Evolutionary conservation across 768 basidiomycete genomes (phyloP), one percentile per base, ranked within the genome.

Genomic region (Scleroderma citrinum): DNA sequence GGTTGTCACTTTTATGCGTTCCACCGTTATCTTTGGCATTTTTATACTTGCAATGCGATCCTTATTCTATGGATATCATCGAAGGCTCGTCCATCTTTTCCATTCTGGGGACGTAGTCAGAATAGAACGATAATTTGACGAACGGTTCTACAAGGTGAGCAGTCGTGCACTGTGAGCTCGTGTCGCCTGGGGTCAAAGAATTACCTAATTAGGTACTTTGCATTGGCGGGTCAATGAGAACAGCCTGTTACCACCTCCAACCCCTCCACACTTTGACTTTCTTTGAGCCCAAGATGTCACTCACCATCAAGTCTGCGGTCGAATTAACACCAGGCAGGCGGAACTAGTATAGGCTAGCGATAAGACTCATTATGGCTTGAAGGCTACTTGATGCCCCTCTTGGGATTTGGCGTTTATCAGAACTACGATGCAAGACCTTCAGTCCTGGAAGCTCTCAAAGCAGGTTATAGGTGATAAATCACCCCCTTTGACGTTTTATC

Each of bases 341-440:
- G 54, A 54, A 53, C 26, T 29, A 46, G 40, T 32, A 13, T 29
- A 46, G n/a, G 14, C 41, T 32, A 26, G 2, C 37, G 36, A 50
- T 38, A 20, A 24, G 20, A 13, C 47, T 51, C 39, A 60, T 30
- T 39, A 26, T 39, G 37, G 6, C 39, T 19, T 48, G 42, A 50
- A 74, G 85, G 84, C 14, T 63, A 78, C 61, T 50, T 64, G 20
- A 81, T 88, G 69, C 86, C 87, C 20, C 62, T 74, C 6, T 69
- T 89, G 3, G 86, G 87, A 12, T 81, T 87, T 48, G 86, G 80
- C 35, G 84, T 87, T 17, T 88, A 81, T 58, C 74, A 79, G 59
- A 87, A 87, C 65, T 75, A 78, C 55, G 70, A 76, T 42, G 69
- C 82, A 44, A 71, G 66, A 26, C 57, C 75, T 0, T 78, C 83